Conservation (phyloP, 768 basidiomycete genomes). For the Clathrus columnatus region DNA sequence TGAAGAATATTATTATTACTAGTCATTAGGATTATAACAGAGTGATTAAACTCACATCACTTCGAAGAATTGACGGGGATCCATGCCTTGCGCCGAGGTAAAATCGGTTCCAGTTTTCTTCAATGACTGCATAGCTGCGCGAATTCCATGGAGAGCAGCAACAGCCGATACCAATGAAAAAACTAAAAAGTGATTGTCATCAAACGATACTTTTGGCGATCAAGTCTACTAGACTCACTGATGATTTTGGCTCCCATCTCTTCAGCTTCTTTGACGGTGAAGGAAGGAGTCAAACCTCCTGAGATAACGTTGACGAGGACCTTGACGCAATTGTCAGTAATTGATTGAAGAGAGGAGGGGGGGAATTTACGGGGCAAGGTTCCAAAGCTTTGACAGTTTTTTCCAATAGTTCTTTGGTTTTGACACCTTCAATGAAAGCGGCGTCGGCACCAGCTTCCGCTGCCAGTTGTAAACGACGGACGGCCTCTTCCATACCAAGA, state of each 20-base stretch:
- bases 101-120: conserved; percentile 77
- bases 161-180: conserved; percentile 73
- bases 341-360: background rate
- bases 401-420: conserved; percentile 54
- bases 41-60: conserved; percentile 58
- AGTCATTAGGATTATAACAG: conserved; percentile 5
- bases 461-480: conserved; percentile 57
- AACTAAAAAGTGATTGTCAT: conserved; percentile 30
- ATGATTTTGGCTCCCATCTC: conserved; percentile 66
- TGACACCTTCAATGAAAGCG: conserved; percentile 76
- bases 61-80: conserved; percentile 69
- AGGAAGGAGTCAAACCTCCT: conserved; percentile 67
- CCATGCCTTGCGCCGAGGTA: conserved; percentile 52
- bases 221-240: conserved; percentile 35
- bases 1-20: background rate
- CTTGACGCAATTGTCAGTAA: conserved; percentile 19
- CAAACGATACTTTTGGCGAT: background rate
- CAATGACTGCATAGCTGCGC: conserved; percentile 65
- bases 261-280: conserved; percentile 62
- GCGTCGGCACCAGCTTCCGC: conserved; percentile 70
- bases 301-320: conserved; percentile 76
- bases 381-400: conserved; percentile 57
- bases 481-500: conserved; percentile 70
- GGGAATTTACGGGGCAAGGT: conserved; percentile 57
- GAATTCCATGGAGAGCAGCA: conserved; percentile 68